Percentiles rank a stretch among this genome's conserved stretches.
Evolutionary conservation across 2,329 filamentous ascomycete genomes (phyloP).

Genomic region (Xylaria sp.): DNA sequence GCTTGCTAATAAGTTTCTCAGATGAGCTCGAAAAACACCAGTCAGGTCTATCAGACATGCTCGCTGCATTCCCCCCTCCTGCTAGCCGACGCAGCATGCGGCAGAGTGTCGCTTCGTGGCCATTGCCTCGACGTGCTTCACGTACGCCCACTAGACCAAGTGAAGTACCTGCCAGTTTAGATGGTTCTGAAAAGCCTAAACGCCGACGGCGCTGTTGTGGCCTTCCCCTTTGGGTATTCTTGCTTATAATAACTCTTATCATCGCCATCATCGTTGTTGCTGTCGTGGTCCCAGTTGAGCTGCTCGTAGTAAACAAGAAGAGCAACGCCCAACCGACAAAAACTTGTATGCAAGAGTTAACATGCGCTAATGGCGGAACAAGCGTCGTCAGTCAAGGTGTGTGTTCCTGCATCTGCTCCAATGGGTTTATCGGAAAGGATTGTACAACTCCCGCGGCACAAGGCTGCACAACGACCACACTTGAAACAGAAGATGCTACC

Average conservation of each 20-base stretch:
- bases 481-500: slow-evolving; percentile 55
- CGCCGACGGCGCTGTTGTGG: slow-evolving; percentile 79
- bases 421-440: slow-evolving; percentile 78
- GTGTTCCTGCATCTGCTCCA: slow-evolving; percentile 89
- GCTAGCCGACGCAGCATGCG: slow-evolving; percentile 57
- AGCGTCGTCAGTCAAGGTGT: slow-evolving; percentile 74
- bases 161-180: slow-evolving; percentile 25
- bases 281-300: slow-evolving; percentile 78
- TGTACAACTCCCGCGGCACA: slow-evolving; percentile 61
- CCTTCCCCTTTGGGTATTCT: slow-evolving; percentile 81
- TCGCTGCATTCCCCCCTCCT: slow-evolving; percentile 73
- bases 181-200: slow-evolving; percentile 35
- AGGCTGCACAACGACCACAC: slow-evolving; percentile 64
- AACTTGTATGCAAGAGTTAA: slow-evolving; percentile 70
- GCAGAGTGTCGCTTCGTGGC: slow-evolving; percentile 64
- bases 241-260: slow-evolving; percentile 72
- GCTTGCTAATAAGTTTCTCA: slow-evolving; percentile 40
- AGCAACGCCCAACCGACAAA: slow-evolving; percentile 51
- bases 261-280: slow-evolving; percentile 82
- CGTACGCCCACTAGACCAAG: slow-evolving; percentile 35
- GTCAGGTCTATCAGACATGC: slow-evolving; percentile 71
- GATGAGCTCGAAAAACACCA: slow-evolving; percentile 58
- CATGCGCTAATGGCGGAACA: slow-evolving; percentile 83
- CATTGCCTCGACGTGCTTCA: slow-evolving; percentile 53
- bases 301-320: slow-evolving; percentile 66